Evolutionary conservation across 2,329 filamentous ascomycete species (phyloP), one percentile per base, ranked within the genome.

Genomic region (Aspergillus candidus): DNA sequence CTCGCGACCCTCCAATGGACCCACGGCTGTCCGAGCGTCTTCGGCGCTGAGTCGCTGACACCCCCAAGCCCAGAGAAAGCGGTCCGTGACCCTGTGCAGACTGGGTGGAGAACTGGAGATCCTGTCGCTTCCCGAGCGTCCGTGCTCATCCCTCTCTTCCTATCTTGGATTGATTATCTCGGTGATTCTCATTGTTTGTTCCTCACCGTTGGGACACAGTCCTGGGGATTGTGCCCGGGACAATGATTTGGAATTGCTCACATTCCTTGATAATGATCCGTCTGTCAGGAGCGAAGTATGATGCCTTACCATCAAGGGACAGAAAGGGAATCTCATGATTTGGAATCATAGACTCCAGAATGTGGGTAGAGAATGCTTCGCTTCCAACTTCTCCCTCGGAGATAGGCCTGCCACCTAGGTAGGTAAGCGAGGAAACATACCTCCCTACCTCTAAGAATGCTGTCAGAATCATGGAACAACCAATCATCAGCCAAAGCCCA

Each of bases 11-110:
- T 22, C 18, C 18, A 22, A 22, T 11, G 35, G 31, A 43, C 35
- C 42, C 41, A 42, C 39, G 33, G 35, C 13, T 27, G 47, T 52
- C 51, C 44, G 47, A 55, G 53, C 54, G 51, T 51, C 38, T 36
- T 38, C 13, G 15, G 27, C 22, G 32, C 31, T 32, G 29, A 37
- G 41, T 30, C 38, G 44, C 48, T 52, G 51, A 52, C 46, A 50
- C 38, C 34, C 51, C 22, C 22, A 7, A 27, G 3, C 22, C 22
- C 22, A 27, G 8, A 43, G 41, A 42, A 48, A 41, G 52, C 49
- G 53, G 55, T 57, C 55, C 55, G 53, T 57, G 55, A 55, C 52
- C 53, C 53, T 42, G 37, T 55, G 53, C 53, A 51, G 47, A 6
- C 22, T 27, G 22, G 6, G 22, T 27, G 22, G 22, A 27, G 22